A percentile compares a stretch with the other conserved stretches of the same genome.
phyloP scores from a whole-genome alignment of 2,329 filamentous ascomycete species.

The Sarocladium strictum region DNA sequence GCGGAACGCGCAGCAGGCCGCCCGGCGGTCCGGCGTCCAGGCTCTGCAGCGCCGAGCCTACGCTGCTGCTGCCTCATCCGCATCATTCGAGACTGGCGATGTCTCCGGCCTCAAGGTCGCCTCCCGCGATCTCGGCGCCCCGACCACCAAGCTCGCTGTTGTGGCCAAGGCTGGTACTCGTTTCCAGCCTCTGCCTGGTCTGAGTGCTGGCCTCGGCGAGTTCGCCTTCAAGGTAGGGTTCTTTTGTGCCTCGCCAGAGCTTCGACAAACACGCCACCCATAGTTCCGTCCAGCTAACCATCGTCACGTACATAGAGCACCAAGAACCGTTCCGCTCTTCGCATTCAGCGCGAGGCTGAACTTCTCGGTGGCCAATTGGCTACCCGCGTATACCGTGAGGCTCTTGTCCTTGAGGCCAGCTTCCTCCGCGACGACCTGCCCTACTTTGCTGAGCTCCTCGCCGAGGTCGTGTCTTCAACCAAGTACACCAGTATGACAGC shows the following conservation, averaged over 20 bases:
- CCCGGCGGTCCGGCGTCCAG: slow-evolving; percentile 51
- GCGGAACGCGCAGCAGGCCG: slow-evolving; percentile 52
- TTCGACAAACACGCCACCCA: slow-evolving; percentile 19
- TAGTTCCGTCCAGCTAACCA: slow-evolving; percentile 43
- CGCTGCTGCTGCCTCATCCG: slow-evolving; percentile 58
- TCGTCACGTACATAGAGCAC: slow-evolving; percentile 62
- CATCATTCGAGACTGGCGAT: slow-evolving; percentile 83
- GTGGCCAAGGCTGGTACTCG: slow-evolving; percentile 92
- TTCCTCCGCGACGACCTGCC: slow-evolving; percentile 94
- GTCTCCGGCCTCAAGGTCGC: slow-evolving; percentile 87
- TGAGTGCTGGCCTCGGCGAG: slow-evolving; percentile 84
- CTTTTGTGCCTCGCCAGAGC: neutral
- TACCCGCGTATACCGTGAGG: slow-evolving; percentile 87
- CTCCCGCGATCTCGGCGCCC: slow-evolving; percentile 80
- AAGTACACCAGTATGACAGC: slow-evolving; percentile 66
- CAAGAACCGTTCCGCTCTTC: slow-evolving; percentile 77
- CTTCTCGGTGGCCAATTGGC: slow-evolving; percentile 87
- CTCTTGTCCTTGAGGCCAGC: slow-evolving; percentile 84
- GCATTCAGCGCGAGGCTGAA: slow-evolving; percentile 92
- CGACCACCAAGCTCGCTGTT: slow-evolving; percentile 84
- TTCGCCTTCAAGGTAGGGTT: slow-evolving; percentile 87
- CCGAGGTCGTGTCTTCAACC: slow-evolving; percentile 82
- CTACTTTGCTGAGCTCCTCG: slow-evolving; percentile 94
- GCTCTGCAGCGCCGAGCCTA: slow-evolving; percentile 45
- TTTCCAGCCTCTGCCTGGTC: slow-evolving; percentile 83